Base-by-base conservation (phyloP, 2,329 filamentous ascomycete species). In the Ceratocystis variospora region DNA sequence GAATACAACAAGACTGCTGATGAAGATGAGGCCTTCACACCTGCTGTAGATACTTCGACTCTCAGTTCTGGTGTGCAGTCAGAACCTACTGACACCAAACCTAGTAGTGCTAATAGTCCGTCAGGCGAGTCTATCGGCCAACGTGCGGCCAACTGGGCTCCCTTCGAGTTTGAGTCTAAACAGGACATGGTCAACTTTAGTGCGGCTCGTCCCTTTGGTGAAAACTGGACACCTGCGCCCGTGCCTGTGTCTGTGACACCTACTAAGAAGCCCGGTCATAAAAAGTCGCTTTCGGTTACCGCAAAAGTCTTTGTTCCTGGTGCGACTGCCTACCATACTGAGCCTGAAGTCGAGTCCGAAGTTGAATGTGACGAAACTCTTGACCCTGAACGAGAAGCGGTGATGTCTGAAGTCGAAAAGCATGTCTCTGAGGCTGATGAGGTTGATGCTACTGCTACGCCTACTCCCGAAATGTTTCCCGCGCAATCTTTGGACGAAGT, bases 221-320 rank as follows among this genome's bases (percentile, higher is more conserved):
- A 80, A 1, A 79, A 79, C 70, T 81, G 80, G 70, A 84, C 84
- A 3, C 65, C 72, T 10, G 67, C 67, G 12, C 64, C 63, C 1
- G 53, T 33, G 53, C 53, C 63, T 3, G 25, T 5, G 8, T n/a
- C 53, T 19, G 17, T 5, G 7, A 59, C 28, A 3, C 33, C 28
- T 31, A 61, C 59, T 25, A 67, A 64, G 53, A 64, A 63, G 46
- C 64, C 48, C 10, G 53, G 66, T 1, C 72, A 73, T 74, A 79
- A 79, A 69, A 80, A 80, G 69, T 85, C 85, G 2, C 78, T 92
- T 28, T 92, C 89, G 45, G 87, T 88, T 3, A 80, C 84, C 17
- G 88, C 89, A 0, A 84, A 83, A 71, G 81, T 87, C 0, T 95
- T 94, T 73, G 81, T 79, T 3, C 81, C 82, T 15, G 76, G 77